These are phyloP conservation scores for Claviceps monticola DNA, from an alignment of 2,329 filamentous ascomycete species.

Conservation along the genomic window DNA sequence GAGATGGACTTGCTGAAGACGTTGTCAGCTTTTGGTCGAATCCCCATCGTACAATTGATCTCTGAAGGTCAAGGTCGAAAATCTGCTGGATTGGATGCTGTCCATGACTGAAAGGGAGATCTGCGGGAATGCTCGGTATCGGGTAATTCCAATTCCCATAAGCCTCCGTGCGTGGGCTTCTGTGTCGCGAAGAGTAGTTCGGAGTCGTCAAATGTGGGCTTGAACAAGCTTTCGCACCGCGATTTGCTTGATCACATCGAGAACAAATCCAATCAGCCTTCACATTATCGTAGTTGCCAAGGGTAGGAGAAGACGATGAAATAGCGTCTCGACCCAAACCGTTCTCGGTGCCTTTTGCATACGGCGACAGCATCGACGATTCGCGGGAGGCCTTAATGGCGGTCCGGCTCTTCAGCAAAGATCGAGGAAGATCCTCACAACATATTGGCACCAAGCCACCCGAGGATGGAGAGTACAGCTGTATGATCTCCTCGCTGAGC, in stretches of 20 bases:
- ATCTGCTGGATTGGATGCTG: slow-evolving; percentile 34
- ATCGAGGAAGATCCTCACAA: slow-evolving; percentile 25
- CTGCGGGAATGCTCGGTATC: slow-evolving; percentile 19
- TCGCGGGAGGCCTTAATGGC: neutral
- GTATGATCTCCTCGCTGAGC: slow-evolving; percentile 28
- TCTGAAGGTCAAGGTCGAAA: slow-evolving; percentile 27
- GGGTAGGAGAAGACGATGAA: neutral
- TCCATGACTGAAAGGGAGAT: slow-evolving; percentile 26
- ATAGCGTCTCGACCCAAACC: neutral
- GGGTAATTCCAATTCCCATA: neutral
- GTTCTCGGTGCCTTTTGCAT: neutral
- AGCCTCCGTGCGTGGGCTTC: neutral
- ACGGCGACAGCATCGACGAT: neutral
- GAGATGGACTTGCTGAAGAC: slow-evolving; percentile 7
- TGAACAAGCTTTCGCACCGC: too few species aligned
- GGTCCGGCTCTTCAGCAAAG: neutral
- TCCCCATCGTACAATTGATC: slow-evolving; percentile 29
- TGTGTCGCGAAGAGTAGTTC: neutral
- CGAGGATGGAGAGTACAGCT: slow-evolving; percentile 20
- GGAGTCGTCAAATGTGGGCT: neutral
- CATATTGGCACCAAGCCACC: slow-evolving; percentile 29
- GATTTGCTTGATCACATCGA: neutral
- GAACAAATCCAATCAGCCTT: neutral
- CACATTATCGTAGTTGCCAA: neutral
- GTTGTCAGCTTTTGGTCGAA: slow-evolving; percentile 25